A percentile compares a stretch with the other conserved stretches of the same genome.
Conservation (phyloP, 164 flowering plant species). For the Stephania japonica region DNA sequence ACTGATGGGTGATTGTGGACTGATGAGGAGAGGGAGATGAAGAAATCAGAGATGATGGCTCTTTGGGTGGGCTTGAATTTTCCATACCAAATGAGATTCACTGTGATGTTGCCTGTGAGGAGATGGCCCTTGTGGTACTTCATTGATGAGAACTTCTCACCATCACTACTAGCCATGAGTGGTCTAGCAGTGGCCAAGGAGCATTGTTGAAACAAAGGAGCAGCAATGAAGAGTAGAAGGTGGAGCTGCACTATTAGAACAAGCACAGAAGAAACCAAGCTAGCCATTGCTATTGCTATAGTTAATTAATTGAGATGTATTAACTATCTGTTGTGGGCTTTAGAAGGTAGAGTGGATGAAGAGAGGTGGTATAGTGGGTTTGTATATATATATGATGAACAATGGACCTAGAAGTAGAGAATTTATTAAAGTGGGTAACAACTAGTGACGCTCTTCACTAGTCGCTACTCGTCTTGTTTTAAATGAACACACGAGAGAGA, state of each 20-base stretch:
- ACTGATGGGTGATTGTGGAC: constrained; percentile 30
- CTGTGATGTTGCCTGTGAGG: constrained; percentile 18
- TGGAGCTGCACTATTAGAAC: too few species aligned
- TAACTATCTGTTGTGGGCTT: too few species aligned
- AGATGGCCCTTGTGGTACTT: constrained; percentile 28
- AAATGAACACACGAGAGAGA: too few species aligned
- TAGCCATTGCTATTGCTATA: not conserved
- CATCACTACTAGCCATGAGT: not conserved
- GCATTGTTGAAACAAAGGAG: not conserved
- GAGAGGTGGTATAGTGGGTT: too few species aligned
- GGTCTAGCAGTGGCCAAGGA: not conserved
- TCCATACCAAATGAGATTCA: constrained; percentile 34
- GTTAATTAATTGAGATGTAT: too few species aligned
- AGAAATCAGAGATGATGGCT: constrained; percentile 54
- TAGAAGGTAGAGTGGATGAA: too few species aligned
- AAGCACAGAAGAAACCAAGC: not conserved
- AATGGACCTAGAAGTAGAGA: too few species aligned
- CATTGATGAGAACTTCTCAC: constrained; percentile 10
- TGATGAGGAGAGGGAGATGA: constrained; percentile 31
- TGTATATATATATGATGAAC: too few species aligned
- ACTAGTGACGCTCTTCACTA: too few species aligned
- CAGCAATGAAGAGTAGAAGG: too few species aligned
- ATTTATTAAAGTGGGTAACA: too few species aligned
- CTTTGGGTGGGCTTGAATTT: constrained; percentile 29
- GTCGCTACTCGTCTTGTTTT: too few species aligned